These are phyloP conservation scores for Phytophthora hibernalis DNA, from an alignment of 352 stramenopile genomes.

Conservation along the genomic window DNA sequence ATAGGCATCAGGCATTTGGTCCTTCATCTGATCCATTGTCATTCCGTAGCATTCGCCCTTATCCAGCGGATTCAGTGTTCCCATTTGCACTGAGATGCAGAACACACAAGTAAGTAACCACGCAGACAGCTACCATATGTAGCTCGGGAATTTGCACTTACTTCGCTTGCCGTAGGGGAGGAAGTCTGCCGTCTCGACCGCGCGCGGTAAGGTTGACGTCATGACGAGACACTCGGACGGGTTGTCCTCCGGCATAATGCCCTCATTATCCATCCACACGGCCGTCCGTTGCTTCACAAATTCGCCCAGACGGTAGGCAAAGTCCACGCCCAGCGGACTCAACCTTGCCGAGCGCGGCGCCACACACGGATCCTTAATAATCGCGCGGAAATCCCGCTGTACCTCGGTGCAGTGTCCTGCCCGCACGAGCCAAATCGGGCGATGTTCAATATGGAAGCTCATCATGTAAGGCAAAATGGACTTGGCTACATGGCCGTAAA, in stretches of 20 bases:
- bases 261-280: slow-evolving; percentile 54
- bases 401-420: slow-evolving; percentile 89
- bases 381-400: slow-evolving; percentile 64
- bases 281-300: slow-evolving; percentile 91
- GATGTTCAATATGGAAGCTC: slow-evolving; percentile 95
- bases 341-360: slow-evolving; percentile 81
- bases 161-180: slow-evolving; percentile 50
- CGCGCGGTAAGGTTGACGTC: slow-evolving; percentile 83
- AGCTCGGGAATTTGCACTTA: slow-evolving; percentile 35
- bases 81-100: slow-evolving; percentile 67
- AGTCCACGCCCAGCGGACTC: slow-evolving; percentile 92
- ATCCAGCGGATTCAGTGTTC: slow-evolving; percentile 83
- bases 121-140: background rate
- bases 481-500: slow-evolving; percentile 91
- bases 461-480: slow-evolving; percentile 94
- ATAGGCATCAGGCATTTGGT: slow-evolving; percentile 71
- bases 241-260: slow-evolving; percentile 49
- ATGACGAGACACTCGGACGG: slow-evolving; percentile 68
- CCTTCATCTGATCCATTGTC: slow-evolving; percentile 86
- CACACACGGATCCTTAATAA: slow-evolving; percentile 79
- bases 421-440: slow-evolving; percentile 93
- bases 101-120: slow-evolving; percentile 16
- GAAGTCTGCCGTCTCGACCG: slow-evolving; percentile 77
- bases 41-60: slow-evolving; percentile 89
- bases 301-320: slow-evolving; percentile 90